phyloP scores from a whole-genome alignment of 73 alveolate genomes.

The Paramecium primaurelia region DNA sequence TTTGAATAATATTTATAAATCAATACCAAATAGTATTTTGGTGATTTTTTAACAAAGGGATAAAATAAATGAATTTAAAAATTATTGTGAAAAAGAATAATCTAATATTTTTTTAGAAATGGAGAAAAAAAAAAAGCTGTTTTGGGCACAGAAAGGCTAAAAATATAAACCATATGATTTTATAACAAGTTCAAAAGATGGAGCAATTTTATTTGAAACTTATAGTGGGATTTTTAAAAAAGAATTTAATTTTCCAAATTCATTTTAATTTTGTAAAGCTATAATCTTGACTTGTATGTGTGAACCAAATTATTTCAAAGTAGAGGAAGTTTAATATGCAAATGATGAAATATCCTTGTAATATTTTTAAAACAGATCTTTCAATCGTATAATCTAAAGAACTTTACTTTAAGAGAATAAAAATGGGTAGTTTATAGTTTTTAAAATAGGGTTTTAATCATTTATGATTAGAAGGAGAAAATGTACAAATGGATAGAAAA shows the following conservation, averaged over 20 bases:
- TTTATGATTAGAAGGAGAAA: not conserved
- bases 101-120: not conserved
- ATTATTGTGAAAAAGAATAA: not conserved
- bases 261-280: not conserved
- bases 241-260: not conserved
- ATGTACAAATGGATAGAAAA: not conserved
- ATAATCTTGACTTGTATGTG: not conserved
- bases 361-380: no score
- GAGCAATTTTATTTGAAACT: not conserved
- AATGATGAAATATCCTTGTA: not conserved
- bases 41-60: not conserved
- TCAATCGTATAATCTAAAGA: no score
- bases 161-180: no score
- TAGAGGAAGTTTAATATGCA: no score
- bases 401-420: not conserved
- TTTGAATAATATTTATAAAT: not conserved
- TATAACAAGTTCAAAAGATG: not conserved
- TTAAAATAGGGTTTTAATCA: not conserved
- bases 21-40: not conserved
- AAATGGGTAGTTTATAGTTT: not conserved
- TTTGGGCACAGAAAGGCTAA: not conserved
- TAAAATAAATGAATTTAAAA: no score
- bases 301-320: not conserved
- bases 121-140: not conserved
- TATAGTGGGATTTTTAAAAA: not conserved